A percentile compares a stretch with the other conserved stretches of the same genome.
Evolutionary conservation across 1,139 yeast genomes (phyloP).

Genomic region (Blastobotrys capitulatus): DNA sequence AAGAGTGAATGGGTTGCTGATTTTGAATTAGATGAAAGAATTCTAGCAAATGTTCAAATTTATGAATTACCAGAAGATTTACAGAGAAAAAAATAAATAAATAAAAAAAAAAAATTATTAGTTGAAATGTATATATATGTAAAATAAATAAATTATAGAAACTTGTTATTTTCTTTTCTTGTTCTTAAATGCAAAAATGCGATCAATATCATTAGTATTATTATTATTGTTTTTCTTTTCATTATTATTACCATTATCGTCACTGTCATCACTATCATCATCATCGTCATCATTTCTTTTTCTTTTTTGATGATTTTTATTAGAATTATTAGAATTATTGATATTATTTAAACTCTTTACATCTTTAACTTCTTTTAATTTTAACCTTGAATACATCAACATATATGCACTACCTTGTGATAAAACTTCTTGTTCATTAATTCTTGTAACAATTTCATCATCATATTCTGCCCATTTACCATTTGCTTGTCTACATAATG

Average conservation of each 20-base stretch:
- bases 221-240: background rate
- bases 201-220: slow-evolving; percentile 1
- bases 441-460: slow-evolving; percentile 77
- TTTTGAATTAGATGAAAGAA: slow-evolving; percentile 61
- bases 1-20: slow-evolving; percentile 88
- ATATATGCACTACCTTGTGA: slow-evolving; percentile 80
- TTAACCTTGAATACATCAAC: slow-evolving; percentile 57
- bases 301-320: background rate
- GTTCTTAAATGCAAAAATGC: slow-evolving; percentile 3
- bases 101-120: background rate
- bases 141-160: background rate
- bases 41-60: slow-evolving; percentile 51
- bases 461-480: slow-evolving; percentile 88
- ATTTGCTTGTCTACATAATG: slow-evolving; percentile 88
- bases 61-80: slow-evolving; percentile 32
- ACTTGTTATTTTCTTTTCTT: background rate
- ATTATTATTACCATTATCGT: background rate
- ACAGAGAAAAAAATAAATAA: background rate
- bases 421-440: slow-evolving; percentile 67
- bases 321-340: too few species aligned
- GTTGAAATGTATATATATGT: background rate
- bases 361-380: slow-evolving; percentile 11
- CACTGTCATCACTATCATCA: slow-evolving; percentile 2
- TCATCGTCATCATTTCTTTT: background rate
- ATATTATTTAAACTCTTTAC: too few species aligned